Evolutionary conservation across 192 early-diverging fungal genomes (phyloP).

Genomic region (Jimgerdemannia lactiflua): DNA sequence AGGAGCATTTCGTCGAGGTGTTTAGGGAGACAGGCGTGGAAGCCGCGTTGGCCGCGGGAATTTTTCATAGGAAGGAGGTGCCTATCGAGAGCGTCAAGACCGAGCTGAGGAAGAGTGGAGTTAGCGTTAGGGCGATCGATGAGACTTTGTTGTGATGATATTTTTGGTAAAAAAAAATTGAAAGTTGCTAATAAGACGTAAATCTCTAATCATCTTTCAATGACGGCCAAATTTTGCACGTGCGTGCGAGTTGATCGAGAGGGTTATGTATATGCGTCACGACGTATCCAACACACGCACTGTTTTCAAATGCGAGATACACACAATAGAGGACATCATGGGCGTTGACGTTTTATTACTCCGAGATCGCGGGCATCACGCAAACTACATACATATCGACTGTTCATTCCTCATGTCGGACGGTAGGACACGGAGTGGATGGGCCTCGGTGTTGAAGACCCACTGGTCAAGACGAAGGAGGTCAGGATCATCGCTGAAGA

Average conservation of each 20-base stretch:
- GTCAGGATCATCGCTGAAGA: conserved; percentile 66
- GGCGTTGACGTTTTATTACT: too few species aligned
- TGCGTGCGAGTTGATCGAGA: too few species aligned
- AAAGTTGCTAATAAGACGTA: too few species aligned
- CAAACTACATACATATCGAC: too few species aligned
- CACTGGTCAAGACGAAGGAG: conserved; percentile 72
- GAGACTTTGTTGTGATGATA: not conserved
- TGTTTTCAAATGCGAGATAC: too few species aligned
- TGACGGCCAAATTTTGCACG: too few species aligned
- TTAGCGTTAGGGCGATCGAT: conserved; percentile 51
- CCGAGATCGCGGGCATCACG: too few species aligned
- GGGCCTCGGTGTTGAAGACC: conserved; percentile 96
- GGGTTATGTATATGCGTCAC: too few species aligned
- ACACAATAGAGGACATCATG: too few species aligned
- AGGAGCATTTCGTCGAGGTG: conserved; percentile 86
- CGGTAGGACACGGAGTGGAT: conserved; percentile 59
- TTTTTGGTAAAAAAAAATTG: too few species aligned
- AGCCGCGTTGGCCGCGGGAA: conserved; percentile 96
- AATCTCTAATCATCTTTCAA: too few species aligned
- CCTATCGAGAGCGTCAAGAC: conserved; percentile 85
- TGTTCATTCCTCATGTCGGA: not conserved
- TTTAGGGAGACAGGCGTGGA: conserved; percentile 87
- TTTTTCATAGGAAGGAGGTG: conserved; percentile 96
- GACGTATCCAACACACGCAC: too few species aligned
- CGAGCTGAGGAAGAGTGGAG: conserved; percentile 48